Percentiles rank a stretch among this genome's conserved stretches.
Evolutionary conservation across 768 basidiomycete genomes (phyloP).

Genomic region (Trametes cubensis): DNA sequence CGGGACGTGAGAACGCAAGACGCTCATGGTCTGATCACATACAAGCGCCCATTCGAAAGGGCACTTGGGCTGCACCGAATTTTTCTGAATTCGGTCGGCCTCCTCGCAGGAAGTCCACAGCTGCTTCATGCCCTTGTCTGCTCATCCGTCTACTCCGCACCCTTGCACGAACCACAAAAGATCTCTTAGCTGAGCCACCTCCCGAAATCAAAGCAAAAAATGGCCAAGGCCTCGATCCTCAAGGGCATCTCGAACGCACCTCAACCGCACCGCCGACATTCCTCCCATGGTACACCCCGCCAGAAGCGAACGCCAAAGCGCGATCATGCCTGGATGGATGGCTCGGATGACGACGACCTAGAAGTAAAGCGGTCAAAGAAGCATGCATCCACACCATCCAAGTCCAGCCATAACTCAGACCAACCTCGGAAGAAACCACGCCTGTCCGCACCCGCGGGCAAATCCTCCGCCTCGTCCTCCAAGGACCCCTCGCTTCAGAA

Average conservation of each 20-base stretch:
- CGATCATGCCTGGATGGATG: conserved; percentile 31
- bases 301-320: conserved; percentile 25
- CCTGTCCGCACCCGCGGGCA: conserved; percentile 15
- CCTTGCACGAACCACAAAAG: conserved; percentile 18
- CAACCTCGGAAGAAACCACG: conserved; percentile 21
- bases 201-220: neutral
- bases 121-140: conserved; percentile 14
- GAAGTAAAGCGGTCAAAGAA: conserved; percentile 20
- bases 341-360: conserved; percentile 36
- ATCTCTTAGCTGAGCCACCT: neutral
- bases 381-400: neutral
- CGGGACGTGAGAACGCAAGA: conserved; percentile 3
- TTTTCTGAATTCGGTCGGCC: conserved; percentile 3
- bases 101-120: neutral
- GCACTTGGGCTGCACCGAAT: neutral
- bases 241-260: conserved; percentile 26
- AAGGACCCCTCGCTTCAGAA: conserved; percentile 47
- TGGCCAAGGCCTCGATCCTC: conserved; percentile 27
- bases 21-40: neutral
- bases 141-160: neutral
- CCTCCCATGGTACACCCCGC: conserved; percentile 11
- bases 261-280: conserved; percentile 7
- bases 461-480: conserved; percentile 7
- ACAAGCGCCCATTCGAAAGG: neutral
- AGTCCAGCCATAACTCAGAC: conserved; percentile 7